Evolutionary conservation across 2,329 filamentous ascomycete species (phyloP), one percentile per base, ranked within the genome.

Genomic region (Trichoderma atroviride): DNA sequence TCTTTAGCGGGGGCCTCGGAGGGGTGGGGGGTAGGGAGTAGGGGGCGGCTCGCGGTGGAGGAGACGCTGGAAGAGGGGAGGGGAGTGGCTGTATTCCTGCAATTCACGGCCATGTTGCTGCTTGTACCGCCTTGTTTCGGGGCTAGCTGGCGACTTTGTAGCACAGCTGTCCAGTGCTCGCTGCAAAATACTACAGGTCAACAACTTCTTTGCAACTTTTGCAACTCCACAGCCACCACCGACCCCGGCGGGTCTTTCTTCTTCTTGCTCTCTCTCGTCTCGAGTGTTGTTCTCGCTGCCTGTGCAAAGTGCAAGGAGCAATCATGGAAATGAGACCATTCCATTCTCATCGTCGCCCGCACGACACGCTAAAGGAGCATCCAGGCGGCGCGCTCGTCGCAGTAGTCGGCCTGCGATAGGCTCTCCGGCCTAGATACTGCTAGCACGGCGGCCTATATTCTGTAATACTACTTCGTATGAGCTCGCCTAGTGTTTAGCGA

Each of bases 51-150:
- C 19, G 40, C n/a, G 6, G 13, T 50, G 24, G 24, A 33, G 40
- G 40, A 33, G 40, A 31, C 29, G 16, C 31, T 31, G 24, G 16
- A 33, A 24, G 55, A 37, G 64, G 53, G 55, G 56, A 29, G 52
- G 52, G 58, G 67, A 14, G 67, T 35, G 59, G 37, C 19, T 7
- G 35, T 66, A 57, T 57, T 19, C 52, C 29, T 27, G 19, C 33
- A 43, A 57, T 57, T 65, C 35, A 56, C 37, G 7, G 37, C 37
- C 62, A 66, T 66, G 64, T 68, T 40, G 64, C 56, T 16, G 31
- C 64, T 68, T 59, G 64, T 68, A 68, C 64, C 37, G 62, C 62
- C 16, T 57, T 40, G 33, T 40, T 66, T 56, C 47, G 62, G 62
- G 62, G 62, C 62, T 66, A 66, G 62, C 37, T 65, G 62, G 52